Percentiles rank a stretch among this genome's conserved stretches.
Evolutionary conservation across 305 asterid genomes (phyloP).

Genomic region (Vinca major): DNA sequence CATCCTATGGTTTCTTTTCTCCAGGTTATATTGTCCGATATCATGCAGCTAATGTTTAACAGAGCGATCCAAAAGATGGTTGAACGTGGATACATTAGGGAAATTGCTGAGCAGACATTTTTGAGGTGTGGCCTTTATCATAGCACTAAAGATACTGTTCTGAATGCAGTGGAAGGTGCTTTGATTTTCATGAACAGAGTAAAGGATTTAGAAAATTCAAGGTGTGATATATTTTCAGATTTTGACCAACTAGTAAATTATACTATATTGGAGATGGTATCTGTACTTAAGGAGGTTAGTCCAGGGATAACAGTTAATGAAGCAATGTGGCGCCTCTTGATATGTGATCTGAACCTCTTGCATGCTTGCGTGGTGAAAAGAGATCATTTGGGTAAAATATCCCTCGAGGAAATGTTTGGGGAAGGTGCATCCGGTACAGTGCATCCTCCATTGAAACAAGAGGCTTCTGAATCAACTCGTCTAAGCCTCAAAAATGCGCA

Average conservation of each 20-base stretch:
- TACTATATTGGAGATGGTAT: conserved; percentile 65
- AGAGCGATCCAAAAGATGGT: conserved; percentile 46
- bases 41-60: conserved; percentile 30
- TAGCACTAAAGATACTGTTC: conserved; percentile 46
- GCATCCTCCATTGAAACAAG: conserved; percentile 17
- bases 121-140: conserved; percentile 47
- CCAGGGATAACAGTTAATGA: conserved; percentile 46
- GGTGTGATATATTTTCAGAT: conserved; percentile 32
- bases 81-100: conserved; percentile 44
- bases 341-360: conserved; percentile 55
- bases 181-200: conserved; percentile 38
- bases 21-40: conserved; percentile 36
- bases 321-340: conserved; percentile 66
- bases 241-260: conserved; percentile 46
- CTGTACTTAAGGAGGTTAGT: conserved; percentile 54
- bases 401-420: conserved; percentile 22
- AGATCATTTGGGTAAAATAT: conserved; percentile 22
- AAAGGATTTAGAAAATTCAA: conserved; percentile 28
- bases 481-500: conserved; percentile 21
- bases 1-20: conserved; percentile 43
- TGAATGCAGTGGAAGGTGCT: conserved; percentile 61
- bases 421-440: conserved; percentile 13
- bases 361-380: conserved; percentile 41
- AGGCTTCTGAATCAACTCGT: conserved; percentile 23
- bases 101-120: conserved; percentile 55